Conservation (phyloP, 176 grass and related monocot genomes). For the Oryza nivara region DNA sequence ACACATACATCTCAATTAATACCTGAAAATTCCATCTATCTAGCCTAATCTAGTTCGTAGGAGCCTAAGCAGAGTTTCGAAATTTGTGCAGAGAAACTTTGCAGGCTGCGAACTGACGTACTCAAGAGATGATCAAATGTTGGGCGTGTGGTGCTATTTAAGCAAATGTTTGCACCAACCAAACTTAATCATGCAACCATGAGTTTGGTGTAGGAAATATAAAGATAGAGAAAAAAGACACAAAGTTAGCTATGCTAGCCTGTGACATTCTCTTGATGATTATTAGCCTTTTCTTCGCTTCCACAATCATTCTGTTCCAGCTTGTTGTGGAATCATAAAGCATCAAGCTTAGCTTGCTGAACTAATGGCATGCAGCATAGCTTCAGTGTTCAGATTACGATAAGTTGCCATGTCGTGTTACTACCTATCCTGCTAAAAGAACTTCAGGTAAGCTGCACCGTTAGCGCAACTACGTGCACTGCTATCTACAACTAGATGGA, state of each 20-base stretch:
- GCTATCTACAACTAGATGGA: conserved; percentile 1
- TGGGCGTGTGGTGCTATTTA: conserved; percentile 52
- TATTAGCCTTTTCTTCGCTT: conserved; percentile 31
- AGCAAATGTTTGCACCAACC: conserved; percentile 56
- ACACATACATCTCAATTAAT: conserved; percentile 27
- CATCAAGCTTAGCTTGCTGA: not conserved
- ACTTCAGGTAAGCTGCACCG: not conserved
- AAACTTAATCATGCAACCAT: conserved; percentile 52
- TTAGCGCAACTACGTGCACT: not conserved
- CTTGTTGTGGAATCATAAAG: conserved; percentile 7
- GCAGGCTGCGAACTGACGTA: conserved; percentile 14
- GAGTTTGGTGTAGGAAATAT: conserved; percentile 26
- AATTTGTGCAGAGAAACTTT: conserved; percentile 21
- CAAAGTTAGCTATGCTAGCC: conserved; percentile 50
- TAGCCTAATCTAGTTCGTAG: not conserved
- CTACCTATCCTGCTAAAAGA: not conserved
- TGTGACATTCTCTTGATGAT: conserved; percentile 48
- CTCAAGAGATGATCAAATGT: conserved; percentile 32
- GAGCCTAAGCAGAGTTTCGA: not conserved
- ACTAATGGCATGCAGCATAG: not conserved
- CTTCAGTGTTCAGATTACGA: not conserved
- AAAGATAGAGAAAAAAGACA: not conserved
- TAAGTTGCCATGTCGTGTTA: not conserved
- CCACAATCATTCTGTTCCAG: conserved; percentile 46
- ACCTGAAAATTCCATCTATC: not conserved